Evolutionary conservation across 2,329 filamentous ascomycete species (phyloP).

Genomic region (Thelonectria discophora): DNA sequence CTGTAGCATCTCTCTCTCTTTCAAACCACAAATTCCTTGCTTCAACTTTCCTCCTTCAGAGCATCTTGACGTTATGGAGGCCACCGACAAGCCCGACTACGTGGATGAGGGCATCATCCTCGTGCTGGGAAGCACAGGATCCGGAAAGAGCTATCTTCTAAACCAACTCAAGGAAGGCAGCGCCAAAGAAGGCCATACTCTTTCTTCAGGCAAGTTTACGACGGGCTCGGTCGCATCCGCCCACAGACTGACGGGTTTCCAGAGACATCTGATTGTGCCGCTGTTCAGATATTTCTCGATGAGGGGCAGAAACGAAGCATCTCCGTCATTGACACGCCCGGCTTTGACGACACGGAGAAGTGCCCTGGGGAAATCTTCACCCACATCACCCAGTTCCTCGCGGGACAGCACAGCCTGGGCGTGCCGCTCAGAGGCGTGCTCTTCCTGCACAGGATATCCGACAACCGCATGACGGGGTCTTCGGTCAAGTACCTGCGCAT

Average conservation of each 20-base stretch:
- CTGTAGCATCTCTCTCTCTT: no score
- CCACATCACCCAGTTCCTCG: conserved; percentile 6
- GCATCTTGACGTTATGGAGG: no score
- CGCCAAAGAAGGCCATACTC: conserved; percentile 15
- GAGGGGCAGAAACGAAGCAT: conserved; percentile 8
- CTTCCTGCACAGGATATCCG: conserved; percentile 18
- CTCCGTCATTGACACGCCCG: conserved; percentile 25
- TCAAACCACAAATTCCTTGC: no score
- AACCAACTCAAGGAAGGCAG: conserved; percentile 20
- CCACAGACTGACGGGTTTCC: background rate
- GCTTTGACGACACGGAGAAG: conserved; percentile 27
- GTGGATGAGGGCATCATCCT: conserved; percentile 21
- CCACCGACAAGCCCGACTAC: background rate
- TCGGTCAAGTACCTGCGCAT: conserved; percentile 4
- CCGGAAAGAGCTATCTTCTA: conserved; percentile 25
- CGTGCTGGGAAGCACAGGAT: conserved; percentile 15
- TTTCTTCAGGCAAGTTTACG: conserved; percentile 8
- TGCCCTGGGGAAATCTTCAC: conserved; percentile 14
- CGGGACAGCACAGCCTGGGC: background rate
- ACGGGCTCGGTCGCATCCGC: no score
- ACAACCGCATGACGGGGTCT: conserved; percentile 14
- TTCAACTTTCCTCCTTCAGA: no score
- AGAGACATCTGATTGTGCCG: conserved; percentile 11
- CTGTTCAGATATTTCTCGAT: conserved; percentile 8
- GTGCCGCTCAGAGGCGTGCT: conserved; percentile 12